Conservation (phyloP, 495 filamentous ascomycete species). For the Filosporella fistucella region DNA sequence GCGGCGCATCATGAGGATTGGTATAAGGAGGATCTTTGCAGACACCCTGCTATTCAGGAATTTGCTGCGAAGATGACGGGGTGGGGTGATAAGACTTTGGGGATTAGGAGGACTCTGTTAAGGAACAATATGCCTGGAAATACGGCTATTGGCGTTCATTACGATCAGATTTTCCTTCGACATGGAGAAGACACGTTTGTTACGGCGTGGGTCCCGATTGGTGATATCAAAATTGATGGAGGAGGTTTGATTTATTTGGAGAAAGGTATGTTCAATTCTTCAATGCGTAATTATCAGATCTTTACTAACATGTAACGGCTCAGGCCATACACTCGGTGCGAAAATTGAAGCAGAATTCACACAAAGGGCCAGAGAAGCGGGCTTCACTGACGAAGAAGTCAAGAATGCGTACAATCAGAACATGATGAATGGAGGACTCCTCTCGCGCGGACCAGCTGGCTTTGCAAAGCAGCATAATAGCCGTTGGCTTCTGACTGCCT, state of each 20-base stretch:
- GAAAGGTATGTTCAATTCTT: slow-evolving; percentile 26
- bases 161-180: slow-evolving; percentile 64
- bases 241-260: slow-evolving; percentile 62
- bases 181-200: slow-evolving; percentile 50
- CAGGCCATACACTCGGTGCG: slow-evolving; percentile 20
- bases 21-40: slow-evolving; percentile 53
- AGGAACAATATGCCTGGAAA: slow-evolving; percentile 56
- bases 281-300: background rate
- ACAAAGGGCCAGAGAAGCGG: slow-evolving; percentile 35
- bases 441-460: slow-evolving; percentile 34
- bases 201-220: slow-evolving; percentile 64
- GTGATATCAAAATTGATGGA: slow-evolving; percentile 50
- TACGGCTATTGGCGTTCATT: slow-evolving; percentile 59
- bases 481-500: slow-evolving; percentile 51
- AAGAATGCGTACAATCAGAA: slow-evolving; percentile 51
- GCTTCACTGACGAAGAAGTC: slow-evolving; percentile 45
- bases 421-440: slow-evolving; percentile 47
- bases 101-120: slow-evolving; percentile 38
- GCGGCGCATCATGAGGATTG: slow-evolving; percentile 52
- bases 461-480: slow-evolving; percentile 37
- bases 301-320: background rate
- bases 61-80: slow-evolving; percentile 50
- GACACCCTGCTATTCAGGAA: slow-evolving; percentile 44
- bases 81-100: slow-evolving; percentile 49
- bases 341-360: slow-evolving; percentile 47